These are phyloP conservation scores for Maudiozyma bulderi DNA, from an alignment of 805 yeast species.

Conservation along the genomic window DNA sequence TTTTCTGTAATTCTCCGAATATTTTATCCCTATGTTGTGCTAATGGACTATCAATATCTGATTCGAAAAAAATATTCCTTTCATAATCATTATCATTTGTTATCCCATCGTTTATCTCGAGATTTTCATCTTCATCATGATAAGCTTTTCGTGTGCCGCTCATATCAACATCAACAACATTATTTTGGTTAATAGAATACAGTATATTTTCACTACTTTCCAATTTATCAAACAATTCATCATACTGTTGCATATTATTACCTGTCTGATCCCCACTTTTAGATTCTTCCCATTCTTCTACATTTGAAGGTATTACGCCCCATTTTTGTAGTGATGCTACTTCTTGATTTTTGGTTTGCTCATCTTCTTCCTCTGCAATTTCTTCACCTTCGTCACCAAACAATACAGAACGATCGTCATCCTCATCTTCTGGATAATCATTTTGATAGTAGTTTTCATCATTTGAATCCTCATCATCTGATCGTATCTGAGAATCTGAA, in stretches of 20 bases:
- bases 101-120: conserved; percentile 21
- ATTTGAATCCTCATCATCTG: conserved; percentile 78
- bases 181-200: conserved; percentile 13
- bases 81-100: conserved; percentile 32
- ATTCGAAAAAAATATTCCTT: conserved; percentile 46
- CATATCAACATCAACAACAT: conserved; percentile 29
- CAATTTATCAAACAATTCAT: conserved; percentile 18
- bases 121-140: conserved; percentile 28
- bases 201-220: conserved; percentile 18
- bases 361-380: conserved; percentile 29
- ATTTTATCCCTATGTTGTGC: conserved; percentile 58
- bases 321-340: not conserved
- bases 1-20: conserved; percentile 45
- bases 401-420: conserved; percentile 40
- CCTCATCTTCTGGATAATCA: conserved; percentile 93
- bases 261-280: not conserved
- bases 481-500: conserved; percentile 33
- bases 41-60: conserved; percentile 48
- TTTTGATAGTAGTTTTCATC: conserved; percentile 89
- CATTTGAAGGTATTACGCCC: conserved; percentile 2
- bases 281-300: conserved; percentile 1
- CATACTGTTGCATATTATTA: conserved; percentile 6
- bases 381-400: conserved; percentile 31
- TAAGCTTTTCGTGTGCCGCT: conserved; percentile 4
- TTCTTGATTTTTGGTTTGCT: not conserved